phyloP scores from a whole-genome alignment of 2,329 filamentous ascomycete genomes.

The Diaporthe citrichinensis region DNA sequence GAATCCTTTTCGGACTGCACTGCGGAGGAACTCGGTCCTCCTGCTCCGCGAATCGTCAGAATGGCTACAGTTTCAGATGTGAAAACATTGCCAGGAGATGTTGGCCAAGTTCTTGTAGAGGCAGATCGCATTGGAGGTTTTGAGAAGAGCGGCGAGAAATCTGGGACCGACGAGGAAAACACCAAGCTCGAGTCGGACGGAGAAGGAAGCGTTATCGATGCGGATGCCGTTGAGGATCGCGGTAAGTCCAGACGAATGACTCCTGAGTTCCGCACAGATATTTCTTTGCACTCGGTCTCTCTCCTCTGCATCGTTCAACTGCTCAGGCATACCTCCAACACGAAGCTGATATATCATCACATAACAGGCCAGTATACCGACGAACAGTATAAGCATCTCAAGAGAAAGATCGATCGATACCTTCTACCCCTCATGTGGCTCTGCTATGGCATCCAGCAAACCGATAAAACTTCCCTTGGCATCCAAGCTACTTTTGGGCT shows the following conservation, averaged over 20 bases:
- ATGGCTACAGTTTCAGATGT: slow-evolving; percentile 36
- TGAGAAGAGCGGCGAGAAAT: slow-evolving; percentile 4
- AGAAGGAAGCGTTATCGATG: slow-evolving; percentile 7
- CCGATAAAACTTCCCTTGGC: slow-evolving; percentile 60
- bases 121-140: not conserved
- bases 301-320: not conserved
- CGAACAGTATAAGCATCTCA: slow-evolving; percentile 55
- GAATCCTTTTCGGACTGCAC: not conserved
- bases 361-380: slow-evolving; percentile 49
- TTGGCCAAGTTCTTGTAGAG: slow-evolving; percentile 25
- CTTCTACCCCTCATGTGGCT: slow-evolving; percentile 63
- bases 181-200: not conserved
- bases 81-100: slow-evolving; percentile 13
- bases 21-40: not conserved
- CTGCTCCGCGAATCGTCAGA: not conserved
- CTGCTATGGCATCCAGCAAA: slow-evolving; percentile 64
- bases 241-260: not conserved
- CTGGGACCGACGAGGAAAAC: slow-evolving; percentile 25
- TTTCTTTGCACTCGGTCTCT: not conserved
- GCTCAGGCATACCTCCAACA: not conserved
- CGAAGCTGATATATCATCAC: not conserved
- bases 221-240: slow-evolving; percentile 2
- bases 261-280: not conserved
- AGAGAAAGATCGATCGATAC: slow-evolving; percentile 59
- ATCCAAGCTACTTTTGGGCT: slow-evolving; percentile 57